These are phyloP conservation scores for Acidomyces sp. DNA, from an alignment of 495 filamentous ascomycete species.

Conservation along the genomic window DNA sequence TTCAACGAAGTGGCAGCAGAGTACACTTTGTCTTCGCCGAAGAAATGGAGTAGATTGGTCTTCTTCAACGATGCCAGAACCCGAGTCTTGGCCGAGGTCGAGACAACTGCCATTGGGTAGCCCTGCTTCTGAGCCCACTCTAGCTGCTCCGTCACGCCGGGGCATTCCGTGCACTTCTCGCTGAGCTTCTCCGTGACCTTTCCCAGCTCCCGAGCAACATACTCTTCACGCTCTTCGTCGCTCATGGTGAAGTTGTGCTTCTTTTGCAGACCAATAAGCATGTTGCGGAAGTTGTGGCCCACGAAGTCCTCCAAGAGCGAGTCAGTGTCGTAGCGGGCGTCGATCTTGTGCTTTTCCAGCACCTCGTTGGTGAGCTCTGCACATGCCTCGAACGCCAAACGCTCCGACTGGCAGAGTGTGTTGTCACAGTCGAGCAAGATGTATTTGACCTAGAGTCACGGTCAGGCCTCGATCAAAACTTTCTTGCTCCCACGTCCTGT, in stretches of 20 bases:
- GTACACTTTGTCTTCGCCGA: slow-evolving; percentile 61
- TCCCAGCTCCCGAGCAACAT: slow-evolving; percentile 70
- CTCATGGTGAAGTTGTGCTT: slow-evolving; percentile 62
- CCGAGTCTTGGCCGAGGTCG: slow-evolving; percentile 62
- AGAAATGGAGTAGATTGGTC: slow-evolving; percentile 45
- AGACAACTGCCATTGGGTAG: slow-evolving; percentile 74
- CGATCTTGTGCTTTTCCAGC: slow-evolving; percentile 49
- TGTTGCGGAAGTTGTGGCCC: slow-evolving; percentile 92
- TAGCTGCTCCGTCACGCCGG: slow-evolving; percentile 57
- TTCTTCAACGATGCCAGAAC: slow-evolving; percentile 72
- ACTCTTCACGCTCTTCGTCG: slow-evolving; percentile 55
- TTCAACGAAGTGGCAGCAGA: slow-evolving; percentile 67
- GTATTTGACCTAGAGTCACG: slow-evolving; percentile 36
- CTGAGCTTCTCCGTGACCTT: slow-evolving; percentile 69
- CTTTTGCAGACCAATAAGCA: slow-evolving; percentile 62
- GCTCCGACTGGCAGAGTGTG: slow-evolving; percentile 87
- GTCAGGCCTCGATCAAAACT: too few relatives aligned
- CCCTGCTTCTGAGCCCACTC: slow-evolving; percentile 48
- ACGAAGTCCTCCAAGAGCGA: slow-evolving; percentile 79
- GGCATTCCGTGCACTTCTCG: slow-evolving; percentile 57
- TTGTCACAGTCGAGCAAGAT: slow-evolving; percentile 97
- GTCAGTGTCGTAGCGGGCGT: slow-evolving; percentile 64
- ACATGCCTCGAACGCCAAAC: slow-evolving; percentile 86
- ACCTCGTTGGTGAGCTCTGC: slow-evolving; percentile 88
- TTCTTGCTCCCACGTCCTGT: too few relatives aligned